Evolutionary conservation across 495 filamentous ascomycete species (phyloP).

Genomic region (Hypoxylon fuscum): DNA sequence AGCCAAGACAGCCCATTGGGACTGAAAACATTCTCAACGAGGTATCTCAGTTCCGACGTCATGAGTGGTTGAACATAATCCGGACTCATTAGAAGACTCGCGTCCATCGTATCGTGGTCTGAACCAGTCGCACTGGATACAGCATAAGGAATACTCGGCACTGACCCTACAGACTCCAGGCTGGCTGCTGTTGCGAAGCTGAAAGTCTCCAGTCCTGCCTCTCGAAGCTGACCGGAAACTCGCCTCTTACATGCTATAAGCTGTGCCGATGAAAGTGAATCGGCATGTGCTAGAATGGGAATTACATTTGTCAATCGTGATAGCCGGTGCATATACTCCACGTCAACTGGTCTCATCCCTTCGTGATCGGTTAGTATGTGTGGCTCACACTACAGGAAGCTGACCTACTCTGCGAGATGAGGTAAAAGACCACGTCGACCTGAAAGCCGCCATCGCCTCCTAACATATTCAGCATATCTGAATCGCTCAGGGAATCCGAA

Average conservation of each 20-base stretch:
- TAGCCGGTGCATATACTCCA: slow-evolving; percentile 79
- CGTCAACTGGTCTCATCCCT: slow-evolving; percentile 78
- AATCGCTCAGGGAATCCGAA: slow-evolving; percentile 68
- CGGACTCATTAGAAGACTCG: slow-evolving; percentile 91
- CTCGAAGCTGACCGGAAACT: slow-evolving; percentile 66
- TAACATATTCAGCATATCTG: slow-evolving; percentile 80
- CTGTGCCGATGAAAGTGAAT: slow-evolving; percentile 70
- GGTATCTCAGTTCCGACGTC: slow-evolving; percentile 73
- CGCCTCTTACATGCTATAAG: slow-evolving; percentile 68
- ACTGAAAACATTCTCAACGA: slow-evolving; percentile 81
- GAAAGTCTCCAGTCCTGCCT: slow-evolving; percentile 72
- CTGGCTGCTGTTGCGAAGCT: slow-evolving; percentile 60
- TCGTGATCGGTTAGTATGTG: slow-evolving; percentile 35
- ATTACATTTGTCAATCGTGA: slow-evolving; percentile 86
- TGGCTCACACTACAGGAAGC: background rate
- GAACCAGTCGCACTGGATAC: slow-evolving; percentile 80
- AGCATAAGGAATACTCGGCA: slow-evolving; percentile 68
- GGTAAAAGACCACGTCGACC: slow-evolving; percentile 87
- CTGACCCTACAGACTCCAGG: slow-evolving; percentile 17
- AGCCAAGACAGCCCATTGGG: slow-evolving; percentile 85
- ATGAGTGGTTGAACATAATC: slow-evolving; percentile 90
- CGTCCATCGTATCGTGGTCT: slow-evolving; percentile 93
- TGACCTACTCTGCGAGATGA: slow-evolving; percentile 62
- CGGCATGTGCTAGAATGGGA: slow-evolving; percentile 81
- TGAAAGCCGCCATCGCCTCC: slow-evolving; percentile 88